Percentiles rank a stretch among this genome's conserved stretches.
Evolutionary conservation across 2,329 filamentous ascomycete species (phyloP).

Genomic region (Phialocephala sp.): DNA sequence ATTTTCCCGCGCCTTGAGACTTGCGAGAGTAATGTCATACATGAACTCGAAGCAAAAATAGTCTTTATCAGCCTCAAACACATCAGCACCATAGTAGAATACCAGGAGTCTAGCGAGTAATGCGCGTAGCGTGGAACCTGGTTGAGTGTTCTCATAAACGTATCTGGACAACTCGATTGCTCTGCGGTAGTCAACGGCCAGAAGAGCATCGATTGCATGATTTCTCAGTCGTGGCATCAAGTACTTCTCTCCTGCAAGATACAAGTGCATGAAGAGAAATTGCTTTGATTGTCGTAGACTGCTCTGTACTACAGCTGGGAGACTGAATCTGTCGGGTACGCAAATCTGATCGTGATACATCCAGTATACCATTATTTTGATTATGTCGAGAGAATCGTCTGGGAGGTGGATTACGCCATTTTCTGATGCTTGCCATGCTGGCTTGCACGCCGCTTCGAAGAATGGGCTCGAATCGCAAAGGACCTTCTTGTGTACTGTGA

Average conservation of each 20-base stretch:
- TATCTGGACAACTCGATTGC: neutral
- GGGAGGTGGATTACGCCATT: constrained; percentile 17
- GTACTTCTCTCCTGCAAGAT: constrained; percentile 19
- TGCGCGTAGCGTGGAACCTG: neutral
- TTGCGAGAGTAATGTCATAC: too few relatives aligned
- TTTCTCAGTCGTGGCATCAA: constrained; percentile 22
- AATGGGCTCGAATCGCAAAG: constrained; percentile 24
- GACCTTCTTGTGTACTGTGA: constrained; percentile 23
- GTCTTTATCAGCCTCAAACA: too few relatives aligned
- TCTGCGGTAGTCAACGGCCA: neutral
- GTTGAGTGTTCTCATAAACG: neutral
- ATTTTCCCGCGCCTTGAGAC: too few relatives aligned
- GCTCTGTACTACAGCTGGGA: neutral
- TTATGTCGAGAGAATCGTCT: constrained; percentile 13
- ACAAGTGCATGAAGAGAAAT: constrained; percentile 22
- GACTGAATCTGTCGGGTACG: constrained; percentile 6
- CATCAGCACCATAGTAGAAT: too few relatives aligned
- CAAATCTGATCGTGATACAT: constrained; percentile 24
- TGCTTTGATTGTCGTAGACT: neutral
- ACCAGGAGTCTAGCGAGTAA: too few relatives aligned
- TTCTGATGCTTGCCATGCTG: constrained; percentile 15
- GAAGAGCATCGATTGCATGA: constrained; percentile 23
- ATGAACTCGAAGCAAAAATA: too few relatives aligned
- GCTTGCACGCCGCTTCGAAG: constrained; percentile 25
- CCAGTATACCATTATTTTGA: constrained; percentile 24